Evolutionary conservation across 768 basidiomycete genomes (phyloP), one percentile per base, ranked within the genome.

Genomic region (Fomitopsis serialis): DNA sequence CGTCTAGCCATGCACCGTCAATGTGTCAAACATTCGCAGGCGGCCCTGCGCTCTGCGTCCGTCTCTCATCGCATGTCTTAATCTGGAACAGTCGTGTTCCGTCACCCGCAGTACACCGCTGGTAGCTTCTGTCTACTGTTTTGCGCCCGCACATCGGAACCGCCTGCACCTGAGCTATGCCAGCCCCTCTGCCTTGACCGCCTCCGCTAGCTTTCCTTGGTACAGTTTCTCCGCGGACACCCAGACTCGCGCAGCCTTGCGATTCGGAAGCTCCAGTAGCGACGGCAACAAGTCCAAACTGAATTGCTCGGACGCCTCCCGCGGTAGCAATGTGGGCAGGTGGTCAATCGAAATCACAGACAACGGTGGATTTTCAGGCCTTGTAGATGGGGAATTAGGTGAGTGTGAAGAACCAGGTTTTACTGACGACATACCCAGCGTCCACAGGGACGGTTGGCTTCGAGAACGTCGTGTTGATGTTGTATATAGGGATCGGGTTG

Each of bases 301-400:
- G 73, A 98, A 98, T 64, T 97, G 94, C 70, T 99, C 96, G 1
- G 94, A 97, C 3, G 96, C 88, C 70, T 99, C 97, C 46, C 97
- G 79, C 22, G 97, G 97, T 34, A 99, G 79, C 54, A 98, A 74
- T 24, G 96, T 97, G 10, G 97, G 97, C 57, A 98, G 77, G 66
- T 98, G 96, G 72, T 98, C 97, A 57, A 99, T 98, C 13, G 97
- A 94, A 58, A 97, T 82, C 58, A 98, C 89, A 7, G 84, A 85
- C 58, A 98, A 69, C 9, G 82, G 69, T 7, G 89, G 87, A 54
- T 84, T 80, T 27, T 74, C 84, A 45, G 73, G 50, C 54, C 88
- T 89, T 61, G 58, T 51, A 42, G 24, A 2, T 43, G 27, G 22
- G 43, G 2, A 12, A 25, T 12, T 27, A 34, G 37, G 23, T 40